Conservation (phyloP, 257 asterid species). For the Solanum rostratum region DNA sequence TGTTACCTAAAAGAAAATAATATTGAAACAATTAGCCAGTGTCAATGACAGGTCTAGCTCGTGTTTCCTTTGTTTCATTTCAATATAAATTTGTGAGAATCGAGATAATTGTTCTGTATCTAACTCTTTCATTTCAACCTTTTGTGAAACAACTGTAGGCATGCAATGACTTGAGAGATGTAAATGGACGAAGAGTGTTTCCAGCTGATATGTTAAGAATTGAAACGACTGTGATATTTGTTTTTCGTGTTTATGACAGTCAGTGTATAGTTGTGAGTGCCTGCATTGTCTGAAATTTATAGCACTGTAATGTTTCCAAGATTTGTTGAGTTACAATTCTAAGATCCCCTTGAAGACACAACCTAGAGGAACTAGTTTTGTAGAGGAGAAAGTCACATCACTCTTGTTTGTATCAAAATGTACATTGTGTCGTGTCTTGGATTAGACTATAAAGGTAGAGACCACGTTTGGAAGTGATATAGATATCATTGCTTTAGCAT, state of each 20-base stretch:
- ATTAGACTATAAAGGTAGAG: neutral
- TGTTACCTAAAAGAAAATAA: neutral
- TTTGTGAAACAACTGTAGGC: neutral
- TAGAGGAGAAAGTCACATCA: too few species aligned
- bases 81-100: neutral
- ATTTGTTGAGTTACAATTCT: too few species aligned
- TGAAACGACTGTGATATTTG: neutral
- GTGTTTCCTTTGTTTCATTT: neutral
- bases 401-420: neutral
- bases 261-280: neutral
- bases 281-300: neutral
- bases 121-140: neutral
- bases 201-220: neutral
- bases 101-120: neutral
- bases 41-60: neutral
- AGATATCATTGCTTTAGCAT: neutral
- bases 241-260: neutral
- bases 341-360: too few species aligned
- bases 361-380: too few species aligned
- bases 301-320: too few species aligned
- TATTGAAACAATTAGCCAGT: neutral
- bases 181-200: neutral
- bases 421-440: neutral
- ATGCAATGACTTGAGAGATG: neutral
- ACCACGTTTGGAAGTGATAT: neutral